A percentile compares a stretch with the other conserved stretches of the same genome.
Conservation (phyloP, 2,329 filamentous ascomycete species). For the Hypoxylon sp. region DNA sequence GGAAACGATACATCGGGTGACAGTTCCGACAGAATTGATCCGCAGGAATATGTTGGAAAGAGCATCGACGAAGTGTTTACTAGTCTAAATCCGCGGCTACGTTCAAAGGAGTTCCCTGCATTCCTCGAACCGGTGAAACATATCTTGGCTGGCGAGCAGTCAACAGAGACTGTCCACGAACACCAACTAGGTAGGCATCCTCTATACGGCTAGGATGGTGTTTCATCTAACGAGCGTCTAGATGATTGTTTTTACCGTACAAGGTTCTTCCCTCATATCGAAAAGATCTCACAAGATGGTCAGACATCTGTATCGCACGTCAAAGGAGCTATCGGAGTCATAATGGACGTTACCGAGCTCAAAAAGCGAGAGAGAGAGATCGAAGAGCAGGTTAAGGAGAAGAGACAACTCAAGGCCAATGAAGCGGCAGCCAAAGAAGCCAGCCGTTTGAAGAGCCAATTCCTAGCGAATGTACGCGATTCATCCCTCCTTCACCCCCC, state of each 20-base stretch:
- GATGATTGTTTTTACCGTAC: slow-evolving; percentile 79
- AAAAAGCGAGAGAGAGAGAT: slow-evolving; percentile 75
- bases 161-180: slow-evolving; percentile 73
- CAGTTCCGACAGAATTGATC: slow-evolving; percentile 57
- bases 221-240: slow-evolving; percentile 49
- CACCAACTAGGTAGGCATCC: slow-evolving; percentile 66
- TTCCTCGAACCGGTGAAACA: slow-evolving; percentile 73
- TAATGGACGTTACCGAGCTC: slow-evolving; percentile 83
- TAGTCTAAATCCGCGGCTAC: slow-evolving; percentile 61
- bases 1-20: slow-evolving; percentile 57
- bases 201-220: neutral
- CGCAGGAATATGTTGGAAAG: slow-evolving; percentile 69
- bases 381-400: slow-evolving; percentile 76
- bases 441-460: slow-evolving; percentile 83
- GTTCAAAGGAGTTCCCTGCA: slow-evolving; percentile 61
- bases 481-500: neutral
- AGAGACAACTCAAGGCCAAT: slow-evolving; percentile 78
- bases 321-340: slow-evolving; percentile 82
- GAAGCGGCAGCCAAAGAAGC: slow-evolving; percentile 85
- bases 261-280: slow-evolving; percentile 76
- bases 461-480: slow-evolving; percentile 73
- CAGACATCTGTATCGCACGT: slow-evolving; percentile 66
- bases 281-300: slow-evolving; percentile 68
- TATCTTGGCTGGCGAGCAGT: slow-evolving; percentile 72
- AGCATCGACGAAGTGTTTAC: slow-evolving; percentile 77